A percentile compares a stretch with the other conserved stretches of the same genome.
phyloP scores from a whole-genome alignment of 1,139 yeast species.

The Pichia sp. region DNA sequence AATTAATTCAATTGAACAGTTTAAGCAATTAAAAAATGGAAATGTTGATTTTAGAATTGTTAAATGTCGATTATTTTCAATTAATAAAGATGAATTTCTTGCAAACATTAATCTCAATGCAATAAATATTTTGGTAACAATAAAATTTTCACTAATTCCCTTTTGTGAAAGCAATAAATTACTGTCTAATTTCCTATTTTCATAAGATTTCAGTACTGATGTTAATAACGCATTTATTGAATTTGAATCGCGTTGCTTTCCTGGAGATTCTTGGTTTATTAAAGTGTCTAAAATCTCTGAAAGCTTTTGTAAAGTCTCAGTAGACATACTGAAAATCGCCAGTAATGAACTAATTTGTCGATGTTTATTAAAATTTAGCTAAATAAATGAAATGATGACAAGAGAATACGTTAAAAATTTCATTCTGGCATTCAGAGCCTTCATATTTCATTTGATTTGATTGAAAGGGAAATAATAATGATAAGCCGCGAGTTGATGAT shows the following conservation, averaged over 20 bases:
- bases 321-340: constrained; percentile 4
- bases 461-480: no score
- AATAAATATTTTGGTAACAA: constrained; percentile 25
- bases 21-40: constrained; percentile 22
- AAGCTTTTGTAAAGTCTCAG: constrained; percentile 16
- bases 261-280: constrained; percentile 23
- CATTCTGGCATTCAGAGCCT: no score
- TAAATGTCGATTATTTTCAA: constrained; percentile 22
- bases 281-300: constrained; percentile 25
- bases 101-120: constrained; percentile 21
- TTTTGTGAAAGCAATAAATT: not conserved
- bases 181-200: constrained; percentile 13
- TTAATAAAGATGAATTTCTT: constrained; percentile 22
- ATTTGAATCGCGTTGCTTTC: constrained; percentile 22
- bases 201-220: constrained; percentile 25
- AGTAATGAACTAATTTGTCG: not conserved
- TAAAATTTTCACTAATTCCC: constrained; percentile 14
- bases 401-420: no score
- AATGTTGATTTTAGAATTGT: constrained; percentile 18
- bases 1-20: constrained; percentile 15
- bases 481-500: no score
- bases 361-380: no score
- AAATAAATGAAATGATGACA: no score
- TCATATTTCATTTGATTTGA: no score
- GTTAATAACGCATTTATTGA: constrained; percentile 26